Percentiles rank a stretch among this genome's conserved stretches.
Conservation (phyloP, 2,329 filamentous ascomycete species). For the Nothomitra cinnamomea region DNA sequence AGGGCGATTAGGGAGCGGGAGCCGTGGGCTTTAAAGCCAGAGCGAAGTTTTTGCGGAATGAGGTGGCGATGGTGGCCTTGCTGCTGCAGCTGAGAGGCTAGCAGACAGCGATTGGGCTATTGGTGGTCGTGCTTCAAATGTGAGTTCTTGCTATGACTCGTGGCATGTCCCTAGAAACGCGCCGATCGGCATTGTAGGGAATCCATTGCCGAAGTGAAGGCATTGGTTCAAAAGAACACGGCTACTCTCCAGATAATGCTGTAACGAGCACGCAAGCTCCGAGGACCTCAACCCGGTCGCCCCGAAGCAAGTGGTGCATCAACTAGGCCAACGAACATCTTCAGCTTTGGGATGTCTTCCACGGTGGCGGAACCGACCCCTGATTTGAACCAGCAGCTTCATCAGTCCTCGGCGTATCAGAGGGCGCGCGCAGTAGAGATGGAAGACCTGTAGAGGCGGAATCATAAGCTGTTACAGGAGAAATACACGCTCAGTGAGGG, state of each 20-base stretch:
- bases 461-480: not conserved
- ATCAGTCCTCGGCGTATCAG: not conserved
- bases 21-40: not conserved
- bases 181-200: not conserved
- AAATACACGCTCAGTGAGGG: not conserved
- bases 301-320: not conserved
- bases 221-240: not conserved
- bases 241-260: not conserved
- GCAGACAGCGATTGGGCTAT: not conserved
- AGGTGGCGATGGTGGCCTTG: not conserved
- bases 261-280: not conserved
- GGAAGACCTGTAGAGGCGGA: not conserved
- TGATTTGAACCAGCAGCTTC: not conserved
- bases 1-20: not conserved
- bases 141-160: not conserved
- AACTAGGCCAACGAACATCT: not conserved
- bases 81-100: not conserved
- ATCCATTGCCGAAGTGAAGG: not conserved
- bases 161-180: not conserved
- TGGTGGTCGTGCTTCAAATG: not conserved
- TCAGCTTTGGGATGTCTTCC: not conserved
- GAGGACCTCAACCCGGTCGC: not conserved
- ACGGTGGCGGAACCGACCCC: not conserved
- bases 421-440: not conserved
- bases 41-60: not conserved